Percentiles rank a stretch among this genome's conserved stretches.
Evolutionary conservation across 2,329 filamentous ascomycete genomes (phyloP).

Genomic region (Colletotrichum magnum): DNA sequence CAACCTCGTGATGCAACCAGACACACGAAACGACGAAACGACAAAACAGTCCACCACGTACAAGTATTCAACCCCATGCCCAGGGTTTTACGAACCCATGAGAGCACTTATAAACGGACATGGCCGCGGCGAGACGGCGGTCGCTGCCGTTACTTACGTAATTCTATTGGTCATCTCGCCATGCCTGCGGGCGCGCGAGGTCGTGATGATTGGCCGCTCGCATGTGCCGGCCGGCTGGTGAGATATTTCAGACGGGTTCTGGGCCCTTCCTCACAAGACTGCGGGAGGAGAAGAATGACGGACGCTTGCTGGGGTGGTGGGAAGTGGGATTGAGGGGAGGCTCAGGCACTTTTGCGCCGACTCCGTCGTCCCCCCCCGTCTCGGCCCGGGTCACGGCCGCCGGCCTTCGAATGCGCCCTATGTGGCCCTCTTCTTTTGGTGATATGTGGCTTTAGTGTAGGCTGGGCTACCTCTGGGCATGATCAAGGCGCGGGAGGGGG

Average conservation of each 20-base stretch:
- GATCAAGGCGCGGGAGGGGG: too few relatives aligned
- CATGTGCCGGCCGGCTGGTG: conserved; percentile 15
- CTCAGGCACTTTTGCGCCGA: conserved; percentile 28
- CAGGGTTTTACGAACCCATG: conserved; percentile 16
- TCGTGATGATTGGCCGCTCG: conserved; percentile 19
- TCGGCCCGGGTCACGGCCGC: too few relatives aligned
- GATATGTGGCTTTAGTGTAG: not conserved
- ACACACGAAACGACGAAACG: not conserved
- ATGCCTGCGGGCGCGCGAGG: conserved; percentile 7
- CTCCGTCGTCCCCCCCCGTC: not conserved
- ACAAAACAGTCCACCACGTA: not conserved
- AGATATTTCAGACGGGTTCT: conserved; percentile 22
- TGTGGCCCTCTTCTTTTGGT: not conserved
- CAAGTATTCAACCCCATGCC: not conserved
- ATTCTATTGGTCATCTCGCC: conserved; percentile 36
- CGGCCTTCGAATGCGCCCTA: not conserved
- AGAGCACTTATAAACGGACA: conserved; percentile 20
- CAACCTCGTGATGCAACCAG: conserved; percentile 12
- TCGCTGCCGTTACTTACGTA: conserved; percentile 30
- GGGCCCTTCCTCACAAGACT: conserved; percentile 9
- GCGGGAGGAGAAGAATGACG: not conserved
- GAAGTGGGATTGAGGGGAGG: not conserved
- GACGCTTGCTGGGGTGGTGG: conserved; percentile 7
- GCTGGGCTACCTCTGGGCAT: not conserved
- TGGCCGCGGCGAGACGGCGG: not conserved